Conservation (phyloP, 495 filamentous ascomycete species). For the Xylaria acuta region DNA sequence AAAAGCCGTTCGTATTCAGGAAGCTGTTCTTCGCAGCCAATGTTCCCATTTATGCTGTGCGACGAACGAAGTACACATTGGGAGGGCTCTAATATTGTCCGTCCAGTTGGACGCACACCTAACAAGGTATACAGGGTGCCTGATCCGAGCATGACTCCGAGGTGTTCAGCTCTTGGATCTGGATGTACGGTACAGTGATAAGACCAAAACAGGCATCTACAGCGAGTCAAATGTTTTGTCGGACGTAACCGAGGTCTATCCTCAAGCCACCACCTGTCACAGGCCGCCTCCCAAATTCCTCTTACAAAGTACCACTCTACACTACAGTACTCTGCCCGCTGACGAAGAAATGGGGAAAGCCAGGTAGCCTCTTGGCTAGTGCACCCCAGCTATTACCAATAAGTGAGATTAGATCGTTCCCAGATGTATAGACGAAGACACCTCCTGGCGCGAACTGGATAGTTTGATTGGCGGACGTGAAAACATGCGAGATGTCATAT, state of each 20-base stretch:
- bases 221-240: not conserved
- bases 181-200: not conserved
- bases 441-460: not conserved
- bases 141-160: slow-evolving; percentile 21
- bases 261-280: not conserved
- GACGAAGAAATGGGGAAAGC: not conserved
- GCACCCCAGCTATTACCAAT: not conserved
- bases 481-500: not conserved
- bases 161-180: slow-evolving; percentile 9
- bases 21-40: slow-evolving; percentile 14
- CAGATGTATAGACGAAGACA: slow-evolving; percentile 2
- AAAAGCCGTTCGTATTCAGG: slow-evolving; percentile 25
- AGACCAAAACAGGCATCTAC: not conserved
- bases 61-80: slow-evolving; percentile 3
- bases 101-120: not conserved
- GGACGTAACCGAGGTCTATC: not conserved
- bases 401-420: not conserved
- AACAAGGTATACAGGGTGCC: slow-evolving; percentile 11
- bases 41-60: slow-evolving; percentile 23
- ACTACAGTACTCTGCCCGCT: not conserved
- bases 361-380: not conserved
- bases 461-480: not conserved
- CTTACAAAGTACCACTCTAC: not conserved
- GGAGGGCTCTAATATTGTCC: not conserved
- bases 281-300: too few relatives aligned